A percentile compares a stretch with the other conserved stretches of the same genome.
phyloP scores from a whole-genome alignment of 2,329 filamentous ascomycete species.

The Colletotrichum sp. region DNA sequence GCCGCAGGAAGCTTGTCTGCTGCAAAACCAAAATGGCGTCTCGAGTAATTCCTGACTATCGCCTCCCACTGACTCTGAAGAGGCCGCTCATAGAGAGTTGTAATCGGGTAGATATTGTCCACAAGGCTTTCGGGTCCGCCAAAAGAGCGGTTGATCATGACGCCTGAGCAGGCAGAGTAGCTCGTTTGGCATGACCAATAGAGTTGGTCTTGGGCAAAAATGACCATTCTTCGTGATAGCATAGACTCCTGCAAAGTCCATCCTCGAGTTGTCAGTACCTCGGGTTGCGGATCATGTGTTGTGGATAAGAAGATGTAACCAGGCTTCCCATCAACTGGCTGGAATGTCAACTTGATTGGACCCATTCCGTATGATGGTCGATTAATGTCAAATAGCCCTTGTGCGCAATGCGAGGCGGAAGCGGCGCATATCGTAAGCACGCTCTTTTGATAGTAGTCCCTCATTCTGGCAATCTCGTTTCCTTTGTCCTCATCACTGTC shows the following conservation, averaged over 20 bases:
- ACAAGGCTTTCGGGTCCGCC: not conserved
- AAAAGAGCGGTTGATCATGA: not conserved
- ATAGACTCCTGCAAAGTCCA: not conserved
- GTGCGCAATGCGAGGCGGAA: not conserved
- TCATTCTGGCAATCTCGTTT: not conserved
- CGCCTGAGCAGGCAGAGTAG: not conserved
- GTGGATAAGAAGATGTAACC: not conserved
- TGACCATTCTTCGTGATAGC: not conserved
- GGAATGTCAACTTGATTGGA: not conserved
- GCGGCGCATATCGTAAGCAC: not conserved
- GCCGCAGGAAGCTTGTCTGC: not conserved
- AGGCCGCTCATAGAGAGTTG: not conserved
- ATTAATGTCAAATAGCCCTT: not conserved
- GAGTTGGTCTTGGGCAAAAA: not conserved
- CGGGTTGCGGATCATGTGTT: not conserved
- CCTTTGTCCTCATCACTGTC: not conserved
- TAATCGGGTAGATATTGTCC: not conserved
- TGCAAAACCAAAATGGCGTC: not conserved
- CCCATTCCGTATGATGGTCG: not conserved
- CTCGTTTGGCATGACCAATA: not conserved
- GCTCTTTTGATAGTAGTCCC: not conserved
- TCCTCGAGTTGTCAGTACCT: not conserved
- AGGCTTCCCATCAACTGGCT: not conserved
- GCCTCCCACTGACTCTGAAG: not conserved
- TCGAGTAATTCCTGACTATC: not conserved